Percentiles rank a stretch among this genome's conserved stretches.
These are phyloP conservation scores for Fusarium penzigii DNA, from an alignment of 2,329 filamentous ascomycete species.

Conservation along the genomic window DNA sequence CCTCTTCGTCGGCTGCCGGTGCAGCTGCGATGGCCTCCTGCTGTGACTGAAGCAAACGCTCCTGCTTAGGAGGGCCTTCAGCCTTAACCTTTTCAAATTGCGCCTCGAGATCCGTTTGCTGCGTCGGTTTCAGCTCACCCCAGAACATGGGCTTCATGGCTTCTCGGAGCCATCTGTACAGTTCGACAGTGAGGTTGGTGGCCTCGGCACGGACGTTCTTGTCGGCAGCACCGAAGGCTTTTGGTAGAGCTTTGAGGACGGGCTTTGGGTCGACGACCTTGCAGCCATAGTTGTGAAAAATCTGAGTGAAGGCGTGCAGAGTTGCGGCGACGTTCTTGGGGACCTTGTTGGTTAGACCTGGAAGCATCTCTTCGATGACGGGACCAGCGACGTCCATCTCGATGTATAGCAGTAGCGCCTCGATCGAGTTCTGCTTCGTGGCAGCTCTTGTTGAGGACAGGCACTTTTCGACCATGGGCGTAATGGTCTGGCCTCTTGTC, in stretches of 20 bases:
- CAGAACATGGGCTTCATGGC: slow-evolving; percentile 99
- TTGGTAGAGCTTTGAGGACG: slow-evolving; percentile 82
- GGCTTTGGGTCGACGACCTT: slow-evolving; percentile 93
- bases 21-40: slow-evolving; percentile 79
- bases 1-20: slow-evolving; percentile 58
- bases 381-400: slow-evolving; percentile 86
- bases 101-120: slow-evolving; percentile 90
- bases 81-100: slow-evolving; percentile 92
- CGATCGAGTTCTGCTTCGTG: slow-evolving; percentile 83
- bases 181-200: slow-evolving; percentile 85
- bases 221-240: slow-evolving; percentile 93
- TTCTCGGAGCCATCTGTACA: slow-evolving; percentile 96
- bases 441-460: slow-evolving; percentile 83
- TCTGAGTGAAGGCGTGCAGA: slow-evolving; percentile 73
- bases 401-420: slow-evolving; percentile 84
- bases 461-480: slow-evolving; percentile 86
- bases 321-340: slow-evolving; percentile 80
- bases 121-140: slow-evolving; percentile 91
- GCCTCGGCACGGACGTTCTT: slow-evolving; percentile 97
- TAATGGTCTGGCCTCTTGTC: slow-evolving; percentile 74
- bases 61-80: slow-evolving; percentile 85
- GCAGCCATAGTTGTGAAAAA: slow-evolving; percentile 93
- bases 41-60: slow-evolving; percentile 83
- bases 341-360: slow-evolving; percentile 80
- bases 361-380: slow-evolving; percentile 86